Evolutionary conservation across 495 filamentous ascomycete genomes (phyloP).

Genomic region (Neurospora sp.): DNA sequence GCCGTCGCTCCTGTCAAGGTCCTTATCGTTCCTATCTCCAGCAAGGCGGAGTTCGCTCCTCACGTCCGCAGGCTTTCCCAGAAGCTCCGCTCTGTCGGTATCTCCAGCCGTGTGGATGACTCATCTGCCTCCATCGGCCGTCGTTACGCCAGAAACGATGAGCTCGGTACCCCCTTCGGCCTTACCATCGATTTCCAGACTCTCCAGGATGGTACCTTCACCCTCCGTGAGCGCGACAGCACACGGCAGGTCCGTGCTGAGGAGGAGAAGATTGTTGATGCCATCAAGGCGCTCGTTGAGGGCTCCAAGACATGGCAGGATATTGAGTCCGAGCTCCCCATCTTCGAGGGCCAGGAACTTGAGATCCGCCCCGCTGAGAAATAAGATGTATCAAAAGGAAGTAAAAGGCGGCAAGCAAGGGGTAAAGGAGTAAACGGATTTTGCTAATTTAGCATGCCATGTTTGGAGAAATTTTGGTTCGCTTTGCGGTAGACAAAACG

Average conservation of each 20-base stretch:
- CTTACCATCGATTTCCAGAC: conserved; percentile 70
- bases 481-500: not conserved
- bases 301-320: conserved; percentile 53
- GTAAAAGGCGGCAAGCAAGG: not conserved
- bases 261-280: conserved; percentile 51
- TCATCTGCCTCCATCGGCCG: conserved; percentile 64
- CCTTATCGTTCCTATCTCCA: conserved; percentile 61
- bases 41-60: conserved; percentile 50
- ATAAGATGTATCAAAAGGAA: not conserved
- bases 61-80: conserved; percentile 44
- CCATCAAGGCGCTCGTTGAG: conserved; percentile 47
- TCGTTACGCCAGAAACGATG: conserved; percentile 62
- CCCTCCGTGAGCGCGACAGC: conserved; percentile 62
- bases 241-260: conserved; percentile 62
- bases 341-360: conserved; percentile 49
- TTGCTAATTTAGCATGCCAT: not conserved
- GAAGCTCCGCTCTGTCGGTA: conserved; percentile 47
- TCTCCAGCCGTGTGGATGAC: conserved; percentile 59
- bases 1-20: conserved; percentile 66
- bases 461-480: not conserved
- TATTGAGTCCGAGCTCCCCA: conserved; percentile 47
- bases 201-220: conserved; percentile 57
- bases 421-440: not conserved
- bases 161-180: conserved; percentile 62
- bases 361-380: conserved; percentile 8